Evolutionary conservation across 176 grass and related monocot genomes (phyloP), one percentile per base, ranked within the genome.

Genomic region (Lolium multiflorum): DNA sequence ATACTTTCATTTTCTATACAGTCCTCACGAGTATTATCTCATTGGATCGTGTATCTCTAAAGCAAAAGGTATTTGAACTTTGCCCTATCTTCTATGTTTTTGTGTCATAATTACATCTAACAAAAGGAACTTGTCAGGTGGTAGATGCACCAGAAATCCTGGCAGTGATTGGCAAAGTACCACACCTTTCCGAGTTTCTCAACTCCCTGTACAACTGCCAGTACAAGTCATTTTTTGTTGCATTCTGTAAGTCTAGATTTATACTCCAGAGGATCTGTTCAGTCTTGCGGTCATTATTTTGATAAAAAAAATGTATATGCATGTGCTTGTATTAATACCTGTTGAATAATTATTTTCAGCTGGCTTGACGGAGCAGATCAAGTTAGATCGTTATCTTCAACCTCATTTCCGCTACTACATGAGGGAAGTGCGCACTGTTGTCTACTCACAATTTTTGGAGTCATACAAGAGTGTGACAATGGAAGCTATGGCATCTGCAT

Each of bases 391-490:
- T 20, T 98, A 92, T 89, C 78, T 98, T 71, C 97, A 94, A 80
- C 97, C 97, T 80, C 97, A 98, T 87, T 98, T 98, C 83, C 90
- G 94, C 58, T 96, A 96, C 62, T 98, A 94, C 82, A 98, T 96
- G 96, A 82, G 96, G 78, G 93, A 98, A 88, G 91, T 98, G 49
- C 94, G 97, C 49, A 86, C 66, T 7, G 92, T 94, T 28, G 94
- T 96, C 37, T 98, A 98, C 78, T 98, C 97, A 78, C 97, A 96
- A 24, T 98, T 92, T 24, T 81, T 98, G 55, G 94, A 98, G 80
- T 98, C 97, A 12, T 98, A 96, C 90, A 98, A 96, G 79, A 94
- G 97, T 78, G 94, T 98, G 65, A 96, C 92, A 11, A 98, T 98
- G 97, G 94, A 98, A 90, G 94, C 92, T 81, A 98, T 98, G 97